These are phyloP conservation scores for Annulohypoxylon moriforme DNA, from an alignment of 495 filamentous ascomycete species.

Conservation along the genomic window DNA sequence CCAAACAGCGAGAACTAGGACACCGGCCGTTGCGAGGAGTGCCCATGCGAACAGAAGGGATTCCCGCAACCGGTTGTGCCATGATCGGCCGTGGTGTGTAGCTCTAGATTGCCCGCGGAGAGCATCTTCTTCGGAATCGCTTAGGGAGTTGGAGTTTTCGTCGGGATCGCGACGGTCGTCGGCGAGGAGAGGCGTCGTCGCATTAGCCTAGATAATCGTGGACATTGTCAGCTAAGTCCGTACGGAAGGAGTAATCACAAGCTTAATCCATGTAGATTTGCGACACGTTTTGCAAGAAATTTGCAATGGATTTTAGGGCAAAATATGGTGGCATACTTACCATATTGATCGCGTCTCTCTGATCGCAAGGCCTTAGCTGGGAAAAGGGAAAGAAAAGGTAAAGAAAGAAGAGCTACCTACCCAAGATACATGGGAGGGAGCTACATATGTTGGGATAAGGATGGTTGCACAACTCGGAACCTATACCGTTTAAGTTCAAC, in stretches of 20 bases:
- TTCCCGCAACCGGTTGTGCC: conserved; percentile 57
- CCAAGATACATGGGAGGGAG: neutral
- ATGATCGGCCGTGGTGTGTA: conserved; percentile 36
- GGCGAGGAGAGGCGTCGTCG: conserved; percentile 45
- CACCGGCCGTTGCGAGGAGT: conserved; percentile 80
- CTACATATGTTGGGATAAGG: neutral
- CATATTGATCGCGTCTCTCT: conserved; percentile 31
- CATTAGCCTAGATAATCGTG: conserved; percentile 30
- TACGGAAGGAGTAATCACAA: neutral
- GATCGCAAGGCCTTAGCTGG: neutral
- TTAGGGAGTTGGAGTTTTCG: conserved; percentile 3
- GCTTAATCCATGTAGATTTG: neutral
- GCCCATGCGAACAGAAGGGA: conserved; percentile 88
- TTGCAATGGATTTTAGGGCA: neutral
- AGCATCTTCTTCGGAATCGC: conserved; percentile 38
- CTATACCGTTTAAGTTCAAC: neutral
- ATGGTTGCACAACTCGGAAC: neutral
- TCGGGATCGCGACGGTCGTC: conserved; percentile 35
- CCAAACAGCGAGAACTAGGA: conserved; percentile 79
- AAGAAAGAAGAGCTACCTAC: neutral
- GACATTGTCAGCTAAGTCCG: conserved; percentile 23
- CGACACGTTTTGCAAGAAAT: neutral
- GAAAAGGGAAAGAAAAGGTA: neutral
- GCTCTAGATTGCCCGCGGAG: conserved; percentile 41
- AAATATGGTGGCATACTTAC: conserved; percentile 17